Evolutionary conservation across 306 rosid genomes (phyloP), one percentile per base, ranked within the genome.

Genomic region (Spatholobus suberectus): DNA sequence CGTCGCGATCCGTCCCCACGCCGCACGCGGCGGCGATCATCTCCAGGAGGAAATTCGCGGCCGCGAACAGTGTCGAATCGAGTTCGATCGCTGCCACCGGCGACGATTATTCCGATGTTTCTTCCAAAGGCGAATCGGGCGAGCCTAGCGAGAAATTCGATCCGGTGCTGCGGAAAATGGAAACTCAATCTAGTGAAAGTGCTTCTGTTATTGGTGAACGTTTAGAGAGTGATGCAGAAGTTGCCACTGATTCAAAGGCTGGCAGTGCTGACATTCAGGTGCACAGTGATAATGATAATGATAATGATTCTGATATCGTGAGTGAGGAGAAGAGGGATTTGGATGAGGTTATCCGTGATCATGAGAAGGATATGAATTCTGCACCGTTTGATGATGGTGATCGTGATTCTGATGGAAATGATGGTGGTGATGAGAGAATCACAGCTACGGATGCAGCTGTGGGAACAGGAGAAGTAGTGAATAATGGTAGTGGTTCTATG

Each of bases 11-110:
- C 41, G 81, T 88, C 23, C 96, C 92, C 5, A 82, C 96, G 0
- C 99, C 99, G 0, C 99, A 96, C 52, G 96, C 97, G 1, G 96
- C 96, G 0, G 96, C 98, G 32, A 94, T 96, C 58, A 92, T 89
- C 82, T 92, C 94, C 8, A 43, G 76, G 72, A 89, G 94, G 87
- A 92, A 68, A 65, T 84, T 20, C 40, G 34, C 81, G 0, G 23
- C 21, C 4, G n/a, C 49, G 10, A 84, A 76, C 5, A 78, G 75
- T 18, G 65, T 70, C 15, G 92, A 86, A 57, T 83, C 75, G 81
- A 74, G 78, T 67, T 88, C 93, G 14, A 44, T 70, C 81, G 9
- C 55, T 62, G 84, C 67, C 17, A 24, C 49, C 2, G 49, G 37
- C 27, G 82, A 75, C 18, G 85, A 74, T 29, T 78, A 47, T 24